Evolutionary conservation across 2,329 filamentous ascomycete genomes (phyloP), one percentile per base, ranked within the genome.

Genomic region (Fusarium sp.): DNA sequence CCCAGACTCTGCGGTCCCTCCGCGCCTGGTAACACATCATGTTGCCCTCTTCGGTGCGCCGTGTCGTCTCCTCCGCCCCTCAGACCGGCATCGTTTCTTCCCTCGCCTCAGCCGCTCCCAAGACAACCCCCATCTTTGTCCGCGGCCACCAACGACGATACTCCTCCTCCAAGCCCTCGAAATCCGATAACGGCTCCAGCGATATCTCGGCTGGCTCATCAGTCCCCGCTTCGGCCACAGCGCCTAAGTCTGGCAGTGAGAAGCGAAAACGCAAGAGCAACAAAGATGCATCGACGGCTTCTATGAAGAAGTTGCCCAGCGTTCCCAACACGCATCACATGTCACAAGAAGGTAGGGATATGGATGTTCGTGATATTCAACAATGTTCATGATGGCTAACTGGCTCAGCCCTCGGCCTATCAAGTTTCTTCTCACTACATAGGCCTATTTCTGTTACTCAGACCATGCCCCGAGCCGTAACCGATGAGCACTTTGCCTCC

Each of bases 391-490:
- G 24, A 17, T 55, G 42, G 49, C 40, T 54, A 72, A 53, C 71
- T 72, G 52, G 76, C 68, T 7, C 71, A 98, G 96, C 97, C 76
- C 87, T 98, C 65, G 91, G 92, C 68, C 85, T 97, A 45, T 96
- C 95, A 9, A 92, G 92, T 63, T 98, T 99, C 86, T 98, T 98
- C 85, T 97, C 95, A 68, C 91, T 97, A 71, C 94, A 99, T 82
- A 91, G 96, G 66, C 96, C 96, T 45, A 95, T 99, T 76, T 97
- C 94, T 57, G 89, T 98, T 71, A 94, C 91, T 50, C 90, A 91
- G 74, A 91, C 91, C 72, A 91, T 97, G 76, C 96, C 92, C 58
- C 90, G 88, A 73, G 84, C 87, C 20, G 87, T 94, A 45, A 90
- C 88, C 53, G 85, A 91, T 66, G 91, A 92, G 77, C 87, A 91